A percentile compares a stretch with the other conserved stretches of the same genome.
These are phyloP conservation scores for Geotrichum europaeum DNA, from an alignment of 1,139 yeast species.

Conservation along the genomic window DNA sequence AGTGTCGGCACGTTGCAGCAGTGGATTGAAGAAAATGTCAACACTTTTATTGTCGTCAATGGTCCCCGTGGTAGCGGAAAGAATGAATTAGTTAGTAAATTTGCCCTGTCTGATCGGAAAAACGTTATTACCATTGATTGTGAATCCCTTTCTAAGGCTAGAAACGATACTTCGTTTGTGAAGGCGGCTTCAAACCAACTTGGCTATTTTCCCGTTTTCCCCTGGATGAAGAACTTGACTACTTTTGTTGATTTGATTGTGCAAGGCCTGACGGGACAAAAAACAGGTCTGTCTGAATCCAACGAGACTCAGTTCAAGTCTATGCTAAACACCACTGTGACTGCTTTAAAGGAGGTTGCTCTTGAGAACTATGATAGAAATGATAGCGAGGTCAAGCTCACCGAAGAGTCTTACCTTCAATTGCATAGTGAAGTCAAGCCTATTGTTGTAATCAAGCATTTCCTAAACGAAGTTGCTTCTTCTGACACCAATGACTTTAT, in stretches of 20 bases:
- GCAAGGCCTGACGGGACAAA: slow-evolving; percentile 90
- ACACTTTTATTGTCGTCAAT: slow-evolving; percentile 77
- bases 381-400: slow-evolving; percentile 33
- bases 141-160: slow-evolving; percentile 61
- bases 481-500: slow-evolving; percentile 52
- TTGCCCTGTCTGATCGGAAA: slow-evolving; percentile 51
- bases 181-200: slow-evolving; percentile 64
- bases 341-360: slow-evolving; percentile 70
- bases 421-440: slow-evolving; percentile 86
- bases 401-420: slow-evolving; percentile 77
- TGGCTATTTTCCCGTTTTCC: slow-evolving; percentile 90
- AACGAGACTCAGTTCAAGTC: slow-evolving; percentile 78
- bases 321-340: slow-evolving; percentile 67
- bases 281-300: slow-evolving; percentile 83
- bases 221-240: slow-evolving; percentile 82
- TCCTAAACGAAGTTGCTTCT: slow-evolving; percentile 49
- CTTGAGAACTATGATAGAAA: slow-evolving; percentile 35
- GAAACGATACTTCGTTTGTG: slow-evolving; percentile 67
- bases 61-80: slow-evolving; percentile 97
- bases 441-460: slow-evolving; percentile 75
- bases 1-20: slow-evolving; percentile 61
- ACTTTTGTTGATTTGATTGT: slow-evolving; percentile 77
- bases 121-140: slow-evolving; percentile 73
- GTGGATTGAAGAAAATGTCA: slow-evolving; percentile 75
- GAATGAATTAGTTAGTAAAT: slow-evolving; percentile 66